Base-by-base conservation (phyloP, 1,139 yeast species). In the Geotrichum histeridarum region DNA sequence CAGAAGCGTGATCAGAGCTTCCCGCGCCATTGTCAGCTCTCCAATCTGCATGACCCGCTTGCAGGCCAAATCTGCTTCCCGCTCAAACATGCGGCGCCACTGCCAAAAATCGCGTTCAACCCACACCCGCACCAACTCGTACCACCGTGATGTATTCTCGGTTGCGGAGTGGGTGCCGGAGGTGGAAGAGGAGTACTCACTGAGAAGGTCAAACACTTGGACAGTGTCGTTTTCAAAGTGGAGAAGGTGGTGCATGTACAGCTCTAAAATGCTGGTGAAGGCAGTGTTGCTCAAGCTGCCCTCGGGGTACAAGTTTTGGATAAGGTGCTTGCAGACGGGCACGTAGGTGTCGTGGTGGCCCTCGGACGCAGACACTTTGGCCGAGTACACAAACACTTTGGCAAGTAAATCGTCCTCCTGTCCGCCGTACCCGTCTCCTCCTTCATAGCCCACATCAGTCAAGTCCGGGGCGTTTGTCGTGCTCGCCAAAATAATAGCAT, bases 51-150 rank as follows among this genome's bases (percentile, higher is more conserved):
- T 51, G 12, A 51, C 30, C 15, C 35, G 31, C n/a, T 41, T 39
- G 15, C 48, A 38, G 6, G 51, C 54, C 37, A 41, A 14, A 32
- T 51, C 27, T 2, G 35, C n/a, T 22, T 51, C 54, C 1, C 41
- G 22, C 2, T 44, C 50, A 27, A 18, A 51, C 37, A 33, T 41
- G 43, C 30, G 44, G 11, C 54, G 54, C 54, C 54, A 51, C 35
- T 47, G 50, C 38, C 18, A 12, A 27, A 22, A 51, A 18, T 51
- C 54, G n/a, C 43, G 42, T 35, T 51, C 54, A 5, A 51, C 43
- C 50, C 50, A 51, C 33, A 33, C 46, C 14, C 50, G 37, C 15
- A 42, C 50, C 1, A 51, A 5, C 18, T 51, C 54, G 47, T 50
- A 46, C 35, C 46, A 39, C 36, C 33, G 32, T 31, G 22, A 32